Evolutionary conservation across 2,329 filamentous ascomycete species (phyloP), one percentile per base, ranked within the genome.

Genomic region (Epichloe hybrida): DNA sequence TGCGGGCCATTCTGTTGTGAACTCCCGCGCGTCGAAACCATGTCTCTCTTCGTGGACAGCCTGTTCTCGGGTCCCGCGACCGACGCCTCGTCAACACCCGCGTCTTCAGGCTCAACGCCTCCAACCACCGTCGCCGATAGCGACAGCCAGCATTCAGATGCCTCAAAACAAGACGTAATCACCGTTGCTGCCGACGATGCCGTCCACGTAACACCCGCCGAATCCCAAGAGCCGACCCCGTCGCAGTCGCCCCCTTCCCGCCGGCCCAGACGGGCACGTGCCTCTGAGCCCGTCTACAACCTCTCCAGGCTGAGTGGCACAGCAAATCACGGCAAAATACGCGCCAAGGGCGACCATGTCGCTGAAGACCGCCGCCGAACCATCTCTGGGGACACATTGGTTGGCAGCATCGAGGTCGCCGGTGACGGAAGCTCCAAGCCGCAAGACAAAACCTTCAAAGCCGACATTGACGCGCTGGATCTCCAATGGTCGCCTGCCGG

Each of bases 51-150:
- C 49, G 56, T 58, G 41, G 66, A 69, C 50, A 61, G 58, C 59
- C 62, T 59, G 60, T 61, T 66, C 53, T 59, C 56, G 36, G 55
- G 52, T 36, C 48, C 55, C 41, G 59, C 64, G 50, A 63, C 64
- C 50, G 71, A 74, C 53, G 65, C 65, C 43, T 73, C 72, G 48
- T 73, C 70, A 60, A 66, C 76, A 58, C 68, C 75, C 71, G 75
- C 75, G 69, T 79, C 76, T 47, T 69, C 73, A 27, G 75, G 71
- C 58, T 83, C 79, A 20, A 85, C 83, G 52, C 82, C 83, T 45
- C 80, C 81, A 21, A 86, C 82, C 46, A 85, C 79, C 57, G 69
- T 82, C 57, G 77, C 76, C 60, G 82, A 85, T 63, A 74, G 71
- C 58, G 73, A 71, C 53, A 84, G 80, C 66, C 69, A 81, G 51